Evolutionary conservation across 2,329 filamentous ascomycete genomes (phyloP).

Genomic region (Fusarium gaditjirri): DNA sequence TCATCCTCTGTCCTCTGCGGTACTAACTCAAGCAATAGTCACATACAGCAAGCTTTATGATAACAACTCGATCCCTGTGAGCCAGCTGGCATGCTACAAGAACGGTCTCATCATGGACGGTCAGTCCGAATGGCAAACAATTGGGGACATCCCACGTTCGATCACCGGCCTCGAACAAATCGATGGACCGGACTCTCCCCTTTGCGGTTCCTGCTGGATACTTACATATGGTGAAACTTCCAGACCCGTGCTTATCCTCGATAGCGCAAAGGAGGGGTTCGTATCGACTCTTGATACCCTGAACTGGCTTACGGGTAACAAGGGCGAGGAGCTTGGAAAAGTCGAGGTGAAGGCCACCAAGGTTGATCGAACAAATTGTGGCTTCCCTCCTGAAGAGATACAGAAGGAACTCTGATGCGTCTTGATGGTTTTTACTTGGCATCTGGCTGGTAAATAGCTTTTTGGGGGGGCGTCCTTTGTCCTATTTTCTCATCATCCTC

Average conservation of each 20-base stretch:
- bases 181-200: neutral
- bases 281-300: neutral
- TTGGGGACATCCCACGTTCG: neutral
- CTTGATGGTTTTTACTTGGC: neutral
- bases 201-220: neutral
- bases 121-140: neutral
- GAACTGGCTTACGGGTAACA: neutral
- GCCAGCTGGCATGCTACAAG: neutral
- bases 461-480: rapidly evolving
- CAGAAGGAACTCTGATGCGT: neutral
- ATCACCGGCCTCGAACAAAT: neutral
- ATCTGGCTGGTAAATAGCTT: neutral
- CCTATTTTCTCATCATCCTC: neutral
- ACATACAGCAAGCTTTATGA: neutral
- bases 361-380: neutral
- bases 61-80: neutral
- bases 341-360: neutral
- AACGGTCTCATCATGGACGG: neutral
- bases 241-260: neutral
- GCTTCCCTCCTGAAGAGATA: neutral
- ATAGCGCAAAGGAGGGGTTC: neutral
- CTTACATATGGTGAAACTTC: neutral
- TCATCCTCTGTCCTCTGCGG: neutral
- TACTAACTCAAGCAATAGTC: neutral
- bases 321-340: neutral